phyloP scores from a whole-genome alignment of 305 asterid species.

The Solanum hybrid region DNA sequence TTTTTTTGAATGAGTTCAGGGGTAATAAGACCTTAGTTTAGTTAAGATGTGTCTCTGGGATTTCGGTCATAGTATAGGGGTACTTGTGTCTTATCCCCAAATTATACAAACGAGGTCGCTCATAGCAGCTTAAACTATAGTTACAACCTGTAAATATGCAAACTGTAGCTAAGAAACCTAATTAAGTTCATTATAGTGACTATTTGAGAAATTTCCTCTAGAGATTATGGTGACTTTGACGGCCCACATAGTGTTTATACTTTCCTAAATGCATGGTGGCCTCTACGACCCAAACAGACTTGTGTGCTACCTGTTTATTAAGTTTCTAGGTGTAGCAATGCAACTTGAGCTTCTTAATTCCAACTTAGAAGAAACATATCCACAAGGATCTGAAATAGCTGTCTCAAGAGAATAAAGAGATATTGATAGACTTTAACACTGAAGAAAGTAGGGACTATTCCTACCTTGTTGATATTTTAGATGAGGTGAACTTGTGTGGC shows the following conservation, averaged over 20 bases:
- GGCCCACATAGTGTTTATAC: background rate
- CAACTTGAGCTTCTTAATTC: constrained; percentile 17
- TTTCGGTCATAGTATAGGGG: background rate
- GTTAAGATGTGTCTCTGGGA: background rate
- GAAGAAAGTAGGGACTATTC: constrained; percentile 48
- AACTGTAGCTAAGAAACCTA: background rate
- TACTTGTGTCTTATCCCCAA: too few relatives aligned
- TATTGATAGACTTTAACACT: constrained; percentile 29
- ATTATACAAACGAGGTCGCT: background rate
- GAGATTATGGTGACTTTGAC: background rate
- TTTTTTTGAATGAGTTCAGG: background rate
- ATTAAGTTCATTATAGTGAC: background rate
- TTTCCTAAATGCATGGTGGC: background rate
- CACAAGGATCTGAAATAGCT: constrained; percentile 36
- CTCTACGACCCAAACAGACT: background rate
- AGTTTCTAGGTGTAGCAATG: constrained; percentile 16
- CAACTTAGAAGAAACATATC: constrained; percentile 34
- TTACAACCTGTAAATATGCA: background rate
- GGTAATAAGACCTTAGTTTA: background rate
- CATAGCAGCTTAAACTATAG: background rate
- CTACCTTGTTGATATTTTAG: constrained; percentile 63
- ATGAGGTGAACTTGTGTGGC: constrained; percentile 25
- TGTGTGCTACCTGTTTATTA: background rate
- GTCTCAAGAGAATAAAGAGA: background rate
- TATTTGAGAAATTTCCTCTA: background rate